Percentiles rank a stretch among this genome's conserved stretches.
phyloP scores from a whole-genome alignment of 73 alveolate species.

The Paramecium pentaurelia region DNA sequence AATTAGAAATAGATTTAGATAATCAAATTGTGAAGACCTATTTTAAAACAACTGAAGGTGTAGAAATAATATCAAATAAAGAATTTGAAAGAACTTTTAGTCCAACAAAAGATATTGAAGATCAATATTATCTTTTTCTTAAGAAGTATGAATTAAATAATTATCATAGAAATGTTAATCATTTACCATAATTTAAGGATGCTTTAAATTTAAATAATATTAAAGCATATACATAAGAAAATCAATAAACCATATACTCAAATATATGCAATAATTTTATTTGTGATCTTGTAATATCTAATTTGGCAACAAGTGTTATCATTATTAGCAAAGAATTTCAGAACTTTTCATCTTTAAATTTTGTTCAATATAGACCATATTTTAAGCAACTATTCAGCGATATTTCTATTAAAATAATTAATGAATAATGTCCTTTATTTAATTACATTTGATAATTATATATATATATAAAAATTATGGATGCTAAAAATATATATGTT shows the following conservation, averaged over 20 bases:
- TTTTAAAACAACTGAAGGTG: neutral
- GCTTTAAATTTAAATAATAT: neutral
- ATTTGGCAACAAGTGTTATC: neutral
- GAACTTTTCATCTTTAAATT: neutral
- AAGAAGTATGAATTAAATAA: neutral
- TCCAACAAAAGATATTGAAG: neutral
- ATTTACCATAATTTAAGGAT: neutral
- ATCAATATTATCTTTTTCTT: neutral
- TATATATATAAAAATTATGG: neutral
- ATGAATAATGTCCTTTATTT: neutral
- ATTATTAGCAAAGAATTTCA: neutral
- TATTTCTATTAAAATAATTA: neutral
- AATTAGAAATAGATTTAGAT: neutral
- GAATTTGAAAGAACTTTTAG: neutral
- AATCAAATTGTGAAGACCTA: neutral
- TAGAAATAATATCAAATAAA: neutral
- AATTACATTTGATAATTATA: neutral
- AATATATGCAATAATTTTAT: neutral
- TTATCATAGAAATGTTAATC: neutral
- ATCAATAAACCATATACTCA: neutral
- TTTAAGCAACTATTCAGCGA: neutral
- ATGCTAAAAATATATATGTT: neutral
- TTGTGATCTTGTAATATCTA: neutral
- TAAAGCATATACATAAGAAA: neutral
- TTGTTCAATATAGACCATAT: neutral